Evolutionary conservation across 106 monocot genomes (phyloP).

Genomic region (Apostasia ramifera): DNA sequence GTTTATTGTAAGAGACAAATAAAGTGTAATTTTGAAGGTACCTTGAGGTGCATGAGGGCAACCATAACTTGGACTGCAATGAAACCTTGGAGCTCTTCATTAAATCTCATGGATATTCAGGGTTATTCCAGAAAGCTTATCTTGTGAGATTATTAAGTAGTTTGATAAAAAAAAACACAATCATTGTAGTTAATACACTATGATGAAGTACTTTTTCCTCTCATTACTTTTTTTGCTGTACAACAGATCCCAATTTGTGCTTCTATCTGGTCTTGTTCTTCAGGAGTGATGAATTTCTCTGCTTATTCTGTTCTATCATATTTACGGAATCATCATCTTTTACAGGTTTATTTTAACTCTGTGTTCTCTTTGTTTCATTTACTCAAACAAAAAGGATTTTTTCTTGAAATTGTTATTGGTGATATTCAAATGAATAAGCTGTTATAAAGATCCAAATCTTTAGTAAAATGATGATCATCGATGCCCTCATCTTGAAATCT

Average conservation of each 20-base stretch:
- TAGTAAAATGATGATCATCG: too few species aligned
- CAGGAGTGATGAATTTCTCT: slow-evolving; percentile 74
- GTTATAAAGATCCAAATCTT: too few species aligned
- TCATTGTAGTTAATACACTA: too few species aligned
- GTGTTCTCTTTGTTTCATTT: too few species aligned
- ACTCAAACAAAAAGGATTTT: too few species aligned
- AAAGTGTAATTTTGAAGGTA: slow-evolving; percentile 38
- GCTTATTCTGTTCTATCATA: slow-evolving; percentile 88
- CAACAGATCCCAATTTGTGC: slow-evolving; percentile 75
- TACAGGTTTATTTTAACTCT: slow-evolving; percentile 44
- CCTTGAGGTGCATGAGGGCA: slow-evolving; percentile 60
- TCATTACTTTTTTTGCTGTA: not conserved
- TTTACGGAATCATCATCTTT: slow-evolving; percentile 77
- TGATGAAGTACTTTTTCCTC: not conserved
- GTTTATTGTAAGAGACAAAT: too few species aligned
- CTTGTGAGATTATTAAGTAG: slow-evolving; percentile 39
- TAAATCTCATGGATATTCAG: slow-evolving; percentile 75
- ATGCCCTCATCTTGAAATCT: too few species aligned
- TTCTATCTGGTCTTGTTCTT: slow-evolving; percentile 85
- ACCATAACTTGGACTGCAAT: slow-evolving; percentile 53
- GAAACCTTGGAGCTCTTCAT: slow-evolving; percentile 76
- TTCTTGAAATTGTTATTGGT: too few species aligned
- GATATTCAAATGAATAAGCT: too few species aligned
- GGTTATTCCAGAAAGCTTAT: slow-evolving; percentile 66
- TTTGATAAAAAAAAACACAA: not conserved